Evolutionary conservation across 2,329 filamentous ascomycete genomes (phyloP).

Genomic region (Epichloe festucae): DNA sequence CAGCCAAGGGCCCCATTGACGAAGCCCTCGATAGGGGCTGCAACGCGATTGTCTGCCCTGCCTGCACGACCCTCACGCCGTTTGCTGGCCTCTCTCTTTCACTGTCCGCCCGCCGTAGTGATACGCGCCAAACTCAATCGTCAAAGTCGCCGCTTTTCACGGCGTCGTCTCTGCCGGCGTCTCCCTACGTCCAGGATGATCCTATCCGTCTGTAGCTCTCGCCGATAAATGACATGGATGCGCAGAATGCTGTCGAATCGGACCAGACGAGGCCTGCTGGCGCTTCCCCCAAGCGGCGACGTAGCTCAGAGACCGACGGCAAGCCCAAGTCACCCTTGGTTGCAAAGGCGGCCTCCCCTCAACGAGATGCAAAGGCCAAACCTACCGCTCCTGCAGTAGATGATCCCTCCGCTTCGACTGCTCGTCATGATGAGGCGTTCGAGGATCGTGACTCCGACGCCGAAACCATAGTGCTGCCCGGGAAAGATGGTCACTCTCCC

Average conservation of each 20-base stretch:
- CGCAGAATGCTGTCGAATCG: constrained; percentile 53
- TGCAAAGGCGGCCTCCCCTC: constrained; percentile 8
- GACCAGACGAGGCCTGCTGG: constrained; percentile 44
- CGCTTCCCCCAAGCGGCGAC: constrained; percentile 38
- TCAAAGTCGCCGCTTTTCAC: constrained; percentile 2
- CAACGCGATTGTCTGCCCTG: constrained; percentile 6
- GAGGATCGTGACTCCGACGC: constrained; percentile 55
- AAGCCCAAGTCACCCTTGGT: constrained; percentile 6
- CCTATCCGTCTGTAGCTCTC: constrained; percentile 35
- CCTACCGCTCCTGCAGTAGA: neutral
- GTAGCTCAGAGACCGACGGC: constrained; percentile 12
- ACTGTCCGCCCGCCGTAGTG: neutral
- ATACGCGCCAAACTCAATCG: neutral
- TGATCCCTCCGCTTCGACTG: constrained; percentile 3
- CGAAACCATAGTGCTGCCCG: constrained; percentile 56
- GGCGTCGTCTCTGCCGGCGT: constrained; percentile 6
- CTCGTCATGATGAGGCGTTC: constrained; percentile 23
- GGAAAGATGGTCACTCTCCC: constrained; percentile 49
- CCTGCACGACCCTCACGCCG: neutral
- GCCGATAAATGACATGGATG: constrained; percentile 55
- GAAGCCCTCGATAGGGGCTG: constrained; percentile 6
- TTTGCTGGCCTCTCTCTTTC: neutral
- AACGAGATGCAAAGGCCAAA: constrained; percentile 6
- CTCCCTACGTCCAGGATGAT: constrained; percentile 40
- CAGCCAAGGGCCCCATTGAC: neutral